Evolutionary conservation across 345 rosid genomes (phyloP), one percentile per base, ranked within the genome.

Genomic region (Gossypium anomalum): DNA sequence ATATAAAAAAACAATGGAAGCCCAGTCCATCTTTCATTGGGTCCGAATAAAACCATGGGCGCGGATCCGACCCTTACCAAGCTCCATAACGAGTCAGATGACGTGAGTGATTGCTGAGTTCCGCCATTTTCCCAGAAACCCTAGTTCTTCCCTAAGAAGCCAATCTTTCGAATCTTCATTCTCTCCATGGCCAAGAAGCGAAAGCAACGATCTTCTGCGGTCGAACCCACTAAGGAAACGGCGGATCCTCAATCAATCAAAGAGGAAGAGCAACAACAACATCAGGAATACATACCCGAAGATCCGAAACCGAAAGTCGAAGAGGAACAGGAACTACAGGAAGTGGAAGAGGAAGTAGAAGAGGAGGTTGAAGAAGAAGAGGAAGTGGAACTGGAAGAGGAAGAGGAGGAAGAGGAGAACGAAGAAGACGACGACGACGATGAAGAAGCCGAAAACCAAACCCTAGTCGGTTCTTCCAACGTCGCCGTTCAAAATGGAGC

Each of bases 101-200:
- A 57, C 9, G 11, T 8, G 1, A 55, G 59, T 19, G 25, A n/a
- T 9, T n/a, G 25, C 11, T 19, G 59, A 19, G 59, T 7, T 19
- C 23, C 59, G 59, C 34, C 14, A 15, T 58, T 23, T 3, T 11
- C 34, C 29, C 17, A 12, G 34, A 58, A 76, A 68, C 60, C 78
- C 69, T 76, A 76, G n/a, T 59, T 25, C 14, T 29, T 45, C 58
- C 38, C 20, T n/a, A 1, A 41, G 65, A 13, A 43, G 1, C 23
- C 19, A 60, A 56, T n/a, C 12, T 49, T 17, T 67, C 75, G n/a
- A 38, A 38, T 47, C 6, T 27, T 20, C 9, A 11, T 15, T 62
- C 29, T 71, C 47, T 69, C 86, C 82, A 87, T 87, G 90, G 85
- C 88, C 16, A 91, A 83, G 82, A 91, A 87, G 82, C 83, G 93